These are phyloP conservation scores for Omphalotus guepiniiformis DNA, from an alignment of 768 basidiomycete genomes.

Conservation along the genomic window DNA sequence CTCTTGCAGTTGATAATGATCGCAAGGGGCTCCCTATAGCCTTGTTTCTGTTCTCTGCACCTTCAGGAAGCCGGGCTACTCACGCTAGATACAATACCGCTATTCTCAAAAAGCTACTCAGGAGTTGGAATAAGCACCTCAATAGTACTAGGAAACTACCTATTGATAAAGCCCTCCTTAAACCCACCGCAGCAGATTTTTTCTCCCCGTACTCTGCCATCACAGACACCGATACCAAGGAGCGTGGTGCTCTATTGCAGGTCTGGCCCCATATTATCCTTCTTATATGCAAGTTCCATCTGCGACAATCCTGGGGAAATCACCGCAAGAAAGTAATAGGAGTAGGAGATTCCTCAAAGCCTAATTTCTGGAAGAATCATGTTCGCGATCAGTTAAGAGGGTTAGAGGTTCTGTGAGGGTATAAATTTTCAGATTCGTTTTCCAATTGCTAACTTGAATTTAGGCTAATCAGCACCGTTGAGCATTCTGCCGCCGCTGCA, in stretches of 20 bases:
- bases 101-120: conserved; percentile 19
- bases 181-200: background rate
- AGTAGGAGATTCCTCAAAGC: too few relatives aligned
- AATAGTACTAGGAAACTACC: too few relatives aligned
- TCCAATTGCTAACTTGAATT: background rate
- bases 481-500: background rate
- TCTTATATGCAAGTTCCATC: conserved; percentile 33
- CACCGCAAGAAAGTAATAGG: conserved; percentile 12
- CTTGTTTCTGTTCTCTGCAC: conserved; percentile 30
- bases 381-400: background rate
- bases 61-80: conserved; percentile 20
- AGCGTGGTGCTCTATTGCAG: conserved; percentile 20
- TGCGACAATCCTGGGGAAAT: conserved; percentile 34
- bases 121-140: conserved; percentile 18
- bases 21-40: conserved; percentile 26
- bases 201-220: conserved; percentile 22
- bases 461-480: background rate
- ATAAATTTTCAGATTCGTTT: too few relatives aligned
- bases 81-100: conserved; percentile 24
- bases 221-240: conserved; percentile 26
- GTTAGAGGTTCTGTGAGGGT: conserved; percentile 15
- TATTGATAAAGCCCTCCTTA: too few relatives aligned
- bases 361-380: background rate
- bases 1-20: conserved; percentile 23
- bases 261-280: conserved; percentile 27